Base-by-base conservation (phyloP, 1,284 basidiomycete genomes). In the Leccinum griseonigrum region DNA sequence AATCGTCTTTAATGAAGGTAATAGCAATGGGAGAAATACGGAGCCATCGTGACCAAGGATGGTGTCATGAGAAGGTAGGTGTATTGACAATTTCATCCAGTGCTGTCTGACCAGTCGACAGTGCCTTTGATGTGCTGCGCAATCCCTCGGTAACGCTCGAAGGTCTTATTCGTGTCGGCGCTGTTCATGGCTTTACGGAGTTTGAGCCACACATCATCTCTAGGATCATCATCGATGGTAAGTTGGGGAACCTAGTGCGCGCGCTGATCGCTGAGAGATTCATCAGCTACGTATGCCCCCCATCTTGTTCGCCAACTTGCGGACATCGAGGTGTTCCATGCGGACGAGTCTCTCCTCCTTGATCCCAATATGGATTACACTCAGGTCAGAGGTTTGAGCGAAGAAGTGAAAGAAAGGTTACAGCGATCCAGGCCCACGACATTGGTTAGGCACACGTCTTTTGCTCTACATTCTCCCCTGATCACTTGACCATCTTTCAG, bases 51-150 rank as follows among this genome's bases (percentile, higher is more conserved):
- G 2, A 81, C 81, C 46, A 75, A 72, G 29, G 87, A 92, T 73
- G 91, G 91, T 0, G 71, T 85, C 22, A 67, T 75, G 64, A 78
- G 87, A 63, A 90, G 83, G 90, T 85, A 63, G 34, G 76, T 56
- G 64, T 9, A 6, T 28, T 58, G 48, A 10, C 34, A 16, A 48
- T 46, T 32, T 11, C 28, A 31, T 11, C 43, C 48, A 6, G 10
- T 36, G 29, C 50, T 34, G 57, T 40, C 50, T 58, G 34, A 62
- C 13, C 40, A 46, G 3, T 38, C 28, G 38, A 48, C 63, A 91
- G 92, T 71, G 92, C 88, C 0, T 92, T 86, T 62, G 87, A 93
- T 59, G 78, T 95, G 69, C 77, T 95, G 14, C 79, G 85, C n/a
- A 84, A 88, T 67, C 86, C 88, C 6, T 77, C 79, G 1, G 75